Evolutionary conservation across 768 basidiomycete species (phyloP).

Genomic region (Collybia mongolica): DNA sequence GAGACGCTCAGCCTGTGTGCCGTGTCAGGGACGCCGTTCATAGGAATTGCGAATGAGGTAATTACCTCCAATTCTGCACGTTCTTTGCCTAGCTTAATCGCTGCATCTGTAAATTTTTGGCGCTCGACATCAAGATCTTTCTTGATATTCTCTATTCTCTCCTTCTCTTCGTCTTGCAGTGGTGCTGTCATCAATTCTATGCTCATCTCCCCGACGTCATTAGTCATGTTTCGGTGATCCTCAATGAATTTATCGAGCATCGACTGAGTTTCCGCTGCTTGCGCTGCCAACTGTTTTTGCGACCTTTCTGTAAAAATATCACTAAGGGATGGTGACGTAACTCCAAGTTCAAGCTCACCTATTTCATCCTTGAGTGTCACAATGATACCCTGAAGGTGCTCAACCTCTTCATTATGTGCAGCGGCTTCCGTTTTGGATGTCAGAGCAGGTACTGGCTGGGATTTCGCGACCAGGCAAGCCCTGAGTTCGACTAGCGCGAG

Average conservation of each 20-base stretch:
- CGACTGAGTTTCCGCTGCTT: constrained; percentile 45
- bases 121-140: constrained; percentile 66
- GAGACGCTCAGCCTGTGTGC: constrained; percentile 56
- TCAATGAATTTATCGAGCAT: constrained; percentile 55
- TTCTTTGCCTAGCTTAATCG: constrained; percentile 63
- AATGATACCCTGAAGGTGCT: constrained; percentile 50
- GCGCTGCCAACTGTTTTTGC: constrained; percentile 36
- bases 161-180: constrained; percentile 50
- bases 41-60: neutral
- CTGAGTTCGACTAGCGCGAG: constrained; percentile 43
- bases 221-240: constrained; percentile 35
- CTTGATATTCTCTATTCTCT: constrained; percentile 49
- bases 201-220: constrained; percentile 41
- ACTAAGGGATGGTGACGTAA: no score
- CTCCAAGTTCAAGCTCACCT: constrained; percentile 35
- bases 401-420: constrained; percentile 40
- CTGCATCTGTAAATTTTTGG: constrained; percentile 60
- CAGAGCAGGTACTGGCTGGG: constrained; percentile 20
- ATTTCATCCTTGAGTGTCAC: constrained; percentile 54
- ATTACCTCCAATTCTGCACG: constrained; percentile 64
- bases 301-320: constrained; percentile 9
- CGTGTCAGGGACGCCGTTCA: neutral
- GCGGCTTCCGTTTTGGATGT: constrained; percentile 14
- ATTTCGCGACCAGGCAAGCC: constrained; percentile 26
- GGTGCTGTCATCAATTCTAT: constrained; percentile 55